phyloP scores from a whole-genome alignment of 352 stramenopile species.

The Aphanomyces stellatus region DNA sequence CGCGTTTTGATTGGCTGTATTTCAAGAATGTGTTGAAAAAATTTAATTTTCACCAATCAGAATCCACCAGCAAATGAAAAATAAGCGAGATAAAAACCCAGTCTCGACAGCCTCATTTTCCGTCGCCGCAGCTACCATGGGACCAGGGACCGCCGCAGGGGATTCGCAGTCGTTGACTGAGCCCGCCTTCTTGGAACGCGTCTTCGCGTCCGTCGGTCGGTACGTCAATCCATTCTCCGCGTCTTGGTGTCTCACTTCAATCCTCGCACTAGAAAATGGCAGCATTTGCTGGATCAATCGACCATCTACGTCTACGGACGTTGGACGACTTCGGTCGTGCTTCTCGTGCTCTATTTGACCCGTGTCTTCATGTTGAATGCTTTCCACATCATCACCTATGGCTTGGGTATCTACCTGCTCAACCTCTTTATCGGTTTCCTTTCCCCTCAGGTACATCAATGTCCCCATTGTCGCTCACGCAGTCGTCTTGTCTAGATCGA shows the following conservation, averaged over 20 bases:
- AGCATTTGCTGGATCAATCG: constrained; percentile 97
- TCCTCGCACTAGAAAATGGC: constrained; percentile 75
- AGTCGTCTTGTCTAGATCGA: constrained; percentile 44
- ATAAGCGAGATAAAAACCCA: not conserved
- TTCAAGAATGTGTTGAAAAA: not conserved
- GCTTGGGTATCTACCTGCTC: constrained; percentile 97
- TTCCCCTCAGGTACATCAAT: constrained; percentile 85
- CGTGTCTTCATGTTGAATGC: constrained; percentile 89
- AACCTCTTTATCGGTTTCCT: constrained; percentile 99
- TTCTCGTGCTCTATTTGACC: constrained; percentile 90
- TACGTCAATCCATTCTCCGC: constrained; percentile 21
- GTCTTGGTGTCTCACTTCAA: not conserved
- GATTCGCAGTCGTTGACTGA: constrained; percentile 62
- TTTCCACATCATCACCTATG: constrained; percentile 99
- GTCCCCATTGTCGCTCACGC: not conserved
- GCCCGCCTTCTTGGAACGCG: constrained; percentile 65
- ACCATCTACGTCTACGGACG: constrained; percentile 92
- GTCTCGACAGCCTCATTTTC: constrained; percentile 1
- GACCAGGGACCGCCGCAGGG: constrained; percentile 21
- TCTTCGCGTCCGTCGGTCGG: constrained; percentile 72
- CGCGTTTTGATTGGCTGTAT: not conserved
- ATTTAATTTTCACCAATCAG: constrained; percentile 15
- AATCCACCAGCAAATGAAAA: not conserved
- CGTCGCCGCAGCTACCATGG: not conserved
- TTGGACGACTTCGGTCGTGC: constrained; percentile 83